Conservation (phyloP, 495 filamentous ascomycete species). For the Ramalina peruviana region DNA sequence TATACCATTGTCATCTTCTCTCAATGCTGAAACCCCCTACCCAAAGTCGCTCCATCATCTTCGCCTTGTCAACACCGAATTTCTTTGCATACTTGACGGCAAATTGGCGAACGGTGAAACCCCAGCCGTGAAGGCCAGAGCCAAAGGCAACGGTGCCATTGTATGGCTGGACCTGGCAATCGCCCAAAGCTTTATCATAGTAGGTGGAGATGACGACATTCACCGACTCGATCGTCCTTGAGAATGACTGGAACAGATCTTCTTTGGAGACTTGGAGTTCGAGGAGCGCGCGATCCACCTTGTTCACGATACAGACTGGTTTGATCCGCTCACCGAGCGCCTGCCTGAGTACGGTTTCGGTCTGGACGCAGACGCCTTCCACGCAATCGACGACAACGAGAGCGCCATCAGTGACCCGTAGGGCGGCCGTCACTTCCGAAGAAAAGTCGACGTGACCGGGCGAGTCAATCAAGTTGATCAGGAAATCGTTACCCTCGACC, state of each 20-base stretch:
- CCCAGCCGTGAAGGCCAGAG: conserved; percentile 99
- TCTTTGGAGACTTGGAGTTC: conserved; percentile 97
- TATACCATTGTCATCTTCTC: not conserved
- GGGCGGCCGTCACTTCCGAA: conserved; percentile 96
- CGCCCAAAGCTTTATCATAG: conserved; percentile 91
- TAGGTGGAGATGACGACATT: conserved; percentile 99
- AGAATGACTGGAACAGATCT: conserved; percentile 99
- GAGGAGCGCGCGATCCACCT: conserved; percentile 97
- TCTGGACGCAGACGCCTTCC: conserved; percentile 99
- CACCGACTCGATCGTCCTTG: conserved; percentile 97
- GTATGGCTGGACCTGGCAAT: conserved; percentile 95
- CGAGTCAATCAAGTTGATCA: conserved; percentile 99
- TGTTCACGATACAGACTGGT: conserved; percentile 98
- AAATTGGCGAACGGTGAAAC: conserved; percentile 98
- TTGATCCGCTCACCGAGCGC: conserved; percentile 99
- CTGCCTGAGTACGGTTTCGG: conserved; percentile 98
- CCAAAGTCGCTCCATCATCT: conserved; percentile 99
- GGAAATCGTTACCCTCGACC: conserved; percentile 82
- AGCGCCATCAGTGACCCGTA: conserved; percentile 99
- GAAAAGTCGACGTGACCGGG: conserved; percentile 99
- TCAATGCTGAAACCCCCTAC: conserved; percentile 31
- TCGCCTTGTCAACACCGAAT: conserved; percentile 96
- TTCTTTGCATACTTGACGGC: conserved; percentile 96
- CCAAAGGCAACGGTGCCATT: conserved; percentile 96
- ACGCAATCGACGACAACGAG: conserved; percentile 99